phyloP scores from a whole-genome alignment of 2,329 filamentous ascomycete species.

The Botrytis elliptica region DNA sequence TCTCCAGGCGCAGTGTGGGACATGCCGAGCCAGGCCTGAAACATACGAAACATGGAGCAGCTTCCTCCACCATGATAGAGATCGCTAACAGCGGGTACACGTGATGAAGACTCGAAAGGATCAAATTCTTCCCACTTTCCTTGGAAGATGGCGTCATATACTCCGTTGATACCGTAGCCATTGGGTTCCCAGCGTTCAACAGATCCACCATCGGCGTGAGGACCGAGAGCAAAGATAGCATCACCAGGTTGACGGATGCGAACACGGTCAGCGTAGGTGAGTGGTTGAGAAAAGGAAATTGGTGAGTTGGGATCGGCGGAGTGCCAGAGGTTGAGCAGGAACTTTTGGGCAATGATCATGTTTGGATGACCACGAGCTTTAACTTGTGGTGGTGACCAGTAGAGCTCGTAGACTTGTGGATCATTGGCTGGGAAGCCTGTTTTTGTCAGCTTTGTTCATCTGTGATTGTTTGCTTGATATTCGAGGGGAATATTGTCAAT shows the following conservation, averaged over 20 bases:
- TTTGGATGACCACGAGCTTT: slow-evolving; percentile 66
- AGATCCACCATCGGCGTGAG: slow-evolving; percentile 72
- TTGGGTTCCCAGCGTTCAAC: slow-evolving; percentile 72
- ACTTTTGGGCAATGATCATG: slow-evolving; percentile 58
- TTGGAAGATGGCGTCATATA: slow-evolving; percentile 71
- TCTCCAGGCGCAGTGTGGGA: slow-evolving; percentile 69
- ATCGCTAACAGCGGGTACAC: slow-evolving; percentile 68
- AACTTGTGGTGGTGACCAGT: slow-evolving; percentile 70
- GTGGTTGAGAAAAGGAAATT: slow-evolving; percentile 54
- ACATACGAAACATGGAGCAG: slow-evolving; percentile 83
- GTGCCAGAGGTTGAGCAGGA: slow-evolving; percentile 64
- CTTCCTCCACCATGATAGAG: slow-evolving; percentile 79
- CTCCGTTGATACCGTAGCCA: slow-evolving; percentile 64
- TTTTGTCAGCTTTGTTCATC: not conserved
- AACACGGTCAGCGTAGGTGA: slow-evolving; percentile 65
- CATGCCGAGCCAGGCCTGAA: slow-evolving; percentile 86
- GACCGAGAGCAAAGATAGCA: slow-evolving; percentile 66
- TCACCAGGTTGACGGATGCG: slow-evolving; percentile 71
- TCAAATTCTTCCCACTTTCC: slow-evolving; percentile 82
- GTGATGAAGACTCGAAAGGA: slow-evolving; percentile 72
- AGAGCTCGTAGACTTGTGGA: slow-evolving; percentile 72
- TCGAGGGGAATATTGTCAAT: too few relatives aligned
- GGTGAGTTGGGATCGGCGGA: slow-evolving; percentile 39
- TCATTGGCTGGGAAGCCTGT: slow-evolving; percentile 60
- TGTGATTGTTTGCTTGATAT: not conserved